Percentiles rank a stretch among this genome's conserved stretches.
Evolutionary conservation across 345 rosid genomes (phyloP).

Genomic region (Eucalyptus erythrocorys): DNA sequence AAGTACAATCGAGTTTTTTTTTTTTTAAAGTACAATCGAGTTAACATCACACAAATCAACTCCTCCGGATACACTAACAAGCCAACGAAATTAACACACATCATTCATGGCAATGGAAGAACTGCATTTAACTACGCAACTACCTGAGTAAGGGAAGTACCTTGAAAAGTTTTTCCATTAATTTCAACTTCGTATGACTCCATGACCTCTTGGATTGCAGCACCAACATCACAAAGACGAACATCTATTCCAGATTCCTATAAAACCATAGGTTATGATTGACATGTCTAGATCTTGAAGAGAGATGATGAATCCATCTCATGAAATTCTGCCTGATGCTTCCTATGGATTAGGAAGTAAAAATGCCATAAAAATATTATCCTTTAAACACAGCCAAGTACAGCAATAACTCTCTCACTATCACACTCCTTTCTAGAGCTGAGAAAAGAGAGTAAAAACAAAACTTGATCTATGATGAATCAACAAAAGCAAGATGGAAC

Average conservation of each 20-base stretch:
- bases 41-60: too few species aligned
- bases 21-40: background rate
- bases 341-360: background rate
- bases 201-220: conserved; percentile 99
- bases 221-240: conserved; percentile 91
- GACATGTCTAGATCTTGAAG: background rate
- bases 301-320: background rate
- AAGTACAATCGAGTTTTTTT: background rate
- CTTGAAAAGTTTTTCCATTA: conserved; percentile 85
- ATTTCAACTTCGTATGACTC: conserved; percentile 97
- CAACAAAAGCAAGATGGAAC: background rate
- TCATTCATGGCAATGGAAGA: background rate
- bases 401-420: background rate
- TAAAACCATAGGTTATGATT: background rate
- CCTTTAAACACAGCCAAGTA: background rate
- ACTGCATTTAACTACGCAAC: background rate
- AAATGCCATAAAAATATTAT: background rate
- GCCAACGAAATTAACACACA: background rate
- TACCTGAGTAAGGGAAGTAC: conserved; percentile 18
- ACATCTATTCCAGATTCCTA: conserved; percentile 97
- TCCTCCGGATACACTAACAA: too few species aligned
- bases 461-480: background rate
- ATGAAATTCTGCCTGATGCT: background rate
- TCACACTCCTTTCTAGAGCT: background rate
- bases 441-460: background rate